Base-by-base conservation (phyloP, 352 stramenopile genomes). In the Elongisporangium undulatum region DNA sequence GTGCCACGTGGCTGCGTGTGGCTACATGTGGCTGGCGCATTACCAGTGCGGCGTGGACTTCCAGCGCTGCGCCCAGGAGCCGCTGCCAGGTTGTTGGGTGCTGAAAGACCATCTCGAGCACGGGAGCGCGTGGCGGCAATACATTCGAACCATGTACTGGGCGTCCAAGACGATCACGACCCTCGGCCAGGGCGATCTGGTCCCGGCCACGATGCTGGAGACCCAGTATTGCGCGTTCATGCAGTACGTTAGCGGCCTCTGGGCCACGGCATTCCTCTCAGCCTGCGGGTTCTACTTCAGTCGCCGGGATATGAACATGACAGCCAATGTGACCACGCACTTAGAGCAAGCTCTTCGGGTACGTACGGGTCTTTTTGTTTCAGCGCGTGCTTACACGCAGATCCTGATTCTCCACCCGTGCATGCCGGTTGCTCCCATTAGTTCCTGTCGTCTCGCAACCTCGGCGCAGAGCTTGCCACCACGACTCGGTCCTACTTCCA, bases 241-340 rank as follows among this genome's bases (percentile, higher is more conserved):
- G 9, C 64, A 71, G 39, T 68, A 57, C 22, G 39, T 71, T 17
- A 68, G 61, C 41, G 64, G 64, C 4, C 50, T 71, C 29, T 71
- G 61, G 64, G 64, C 64, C 1, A 71, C 64, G 4, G 51, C 60
- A 0, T 68, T 71, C 21, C 56, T 67, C 7, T 61, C 64, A 12
- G 56, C 64, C 13, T 71, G 64, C 20, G 64, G 61, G 49, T 71
- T 71, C 51, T 68, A 71, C 55, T 68, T 71, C 39, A 71, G 51
- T 16, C 58, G 55, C 13, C 56, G 56, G 4, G 61, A 68, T 39
- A 61, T 51, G 4, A 54, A 66, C 39, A 20, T 71, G 26, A 29
- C 60, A 22, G 26, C 55, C 9, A 66, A 59, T 20, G 52, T 67
- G 17, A 65, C 53, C 21, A 71, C 64, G n/a, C 51, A 61, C 17